A percentile compares a stretch with the other conserved stretches of the same genome.
phyloP scores from a whole-genome alignment of 1,139 yeast species.

The Geotrichum macrosporum region DNA sequence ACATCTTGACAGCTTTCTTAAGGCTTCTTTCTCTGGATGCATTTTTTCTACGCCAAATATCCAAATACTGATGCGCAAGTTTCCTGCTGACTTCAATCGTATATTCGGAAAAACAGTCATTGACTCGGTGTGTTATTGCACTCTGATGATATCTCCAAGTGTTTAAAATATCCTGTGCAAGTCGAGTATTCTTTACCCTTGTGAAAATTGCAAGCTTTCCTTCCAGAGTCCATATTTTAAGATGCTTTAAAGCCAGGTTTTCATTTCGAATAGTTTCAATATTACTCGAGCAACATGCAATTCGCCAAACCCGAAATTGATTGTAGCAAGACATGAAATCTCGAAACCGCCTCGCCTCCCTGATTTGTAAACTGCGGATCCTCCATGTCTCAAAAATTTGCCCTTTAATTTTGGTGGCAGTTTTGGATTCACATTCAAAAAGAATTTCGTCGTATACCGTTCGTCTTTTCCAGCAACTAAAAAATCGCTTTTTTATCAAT shows the following conservation, averaged over 20 bases:
- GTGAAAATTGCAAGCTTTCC: constrained; percentile 1
- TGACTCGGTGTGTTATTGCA: neutral
- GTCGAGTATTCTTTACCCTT: constrained; percentile 7
- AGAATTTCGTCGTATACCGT: neutral
- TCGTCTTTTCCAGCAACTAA: constrained; percentile 13
- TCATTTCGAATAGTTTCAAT: constrained; percentile 3
- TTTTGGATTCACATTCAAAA: neutral
- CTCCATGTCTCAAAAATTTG: constrained; percentile 8
- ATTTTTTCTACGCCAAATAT: constrained; percentile 3
- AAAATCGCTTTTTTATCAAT: neutral
- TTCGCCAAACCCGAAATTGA: constrained; percentile 14
- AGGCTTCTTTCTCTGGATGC: too few relatives aligned
- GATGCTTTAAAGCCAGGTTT: constrained; percentile 1
- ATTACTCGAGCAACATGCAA: constrained; percentile 1
- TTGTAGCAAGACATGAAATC: constrained; percentile 6
- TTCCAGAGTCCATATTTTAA: constrained; percentile 12
- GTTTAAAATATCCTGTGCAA: constrained; percentile 7
- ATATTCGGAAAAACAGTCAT: neutral
- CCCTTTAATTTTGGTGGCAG: neutral
- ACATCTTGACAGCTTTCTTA: constrained; percentile 11
- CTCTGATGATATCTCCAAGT: constrained; percentile 9
- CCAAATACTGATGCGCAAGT: neutral
- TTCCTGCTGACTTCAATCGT: neutral
- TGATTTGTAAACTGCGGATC: constrained; percentile 1
- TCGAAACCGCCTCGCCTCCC: constrained; percentile 14